Evolutionary conservation across 495 filamentous ascomycete genomes (phyloP).

Genomic region (Massariosphaeria phaeospora): DNA sequence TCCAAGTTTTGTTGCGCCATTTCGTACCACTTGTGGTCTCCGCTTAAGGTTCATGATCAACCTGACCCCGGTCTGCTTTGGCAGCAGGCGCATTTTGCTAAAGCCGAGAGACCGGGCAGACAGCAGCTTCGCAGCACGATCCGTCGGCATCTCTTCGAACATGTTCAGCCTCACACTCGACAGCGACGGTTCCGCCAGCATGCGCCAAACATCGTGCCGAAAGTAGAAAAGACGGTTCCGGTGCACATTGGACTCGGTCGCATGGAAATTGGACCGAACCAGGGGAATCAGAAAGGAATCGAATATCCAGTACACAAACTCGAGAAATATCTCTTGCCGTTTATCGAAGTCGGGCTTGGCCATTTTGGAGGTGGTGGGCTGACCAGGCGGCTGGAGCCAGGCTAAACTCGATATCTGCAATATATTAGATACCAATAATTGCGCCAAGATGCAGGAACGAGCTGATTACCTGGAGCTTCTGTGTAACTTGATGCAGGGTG

Average conservation of each 20-base stretch:
- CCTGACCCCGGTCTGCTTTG: constrained; percentile 65
- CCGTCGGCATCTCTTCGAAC: constrained; percentile 70
- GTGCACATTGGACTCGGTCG: constrained; percentile 82
- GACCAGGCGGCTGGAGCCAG: constrained; percentile 62
- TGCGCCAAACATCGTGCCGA: constrained; percentile 85
- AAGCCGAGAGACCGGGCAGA: constrained; percentile 62
- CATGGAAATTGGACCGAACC: constrained; percentile 81
- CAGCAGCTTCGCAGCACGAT: constrained; percentile 55
- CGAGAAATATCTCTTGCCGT: constrained; percentile 70
- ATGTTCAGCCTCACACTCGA: constrained; percentile 62
- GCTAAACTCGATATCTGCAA: constrained; percentile 45
- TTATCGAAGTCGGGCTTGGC: constrained; percentile 69
- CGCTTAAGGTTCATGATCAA: constrained; percentile 82
- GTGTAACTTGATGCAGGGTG: constrained; percentile 70
- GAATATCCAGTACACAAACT: constrained; percentile 87
- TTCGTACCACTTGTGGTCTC: constrained; percentile 49
- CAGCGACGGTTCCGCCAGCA: constrained; percentile 68
- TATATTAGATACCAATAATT: constrained; percentile 19
- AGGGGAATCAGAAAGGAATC: constrained; percentile 88
- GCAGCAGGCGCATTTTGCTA: constrained; percentile 73
- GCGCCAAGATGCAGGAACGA: constrained; percentile 15
- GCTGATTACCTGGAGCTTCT: constrained; percentile 67
- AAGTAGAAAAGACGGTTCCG: constrained; percentile 87
- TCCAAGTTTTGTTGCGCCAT: constrained; percentile 53
- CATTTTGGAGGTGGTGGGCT: constrained; percentile 47